Conservation (phyloP, 805 yeast genomes). For the Wickerhamomyces strasburgensis region DNA sequence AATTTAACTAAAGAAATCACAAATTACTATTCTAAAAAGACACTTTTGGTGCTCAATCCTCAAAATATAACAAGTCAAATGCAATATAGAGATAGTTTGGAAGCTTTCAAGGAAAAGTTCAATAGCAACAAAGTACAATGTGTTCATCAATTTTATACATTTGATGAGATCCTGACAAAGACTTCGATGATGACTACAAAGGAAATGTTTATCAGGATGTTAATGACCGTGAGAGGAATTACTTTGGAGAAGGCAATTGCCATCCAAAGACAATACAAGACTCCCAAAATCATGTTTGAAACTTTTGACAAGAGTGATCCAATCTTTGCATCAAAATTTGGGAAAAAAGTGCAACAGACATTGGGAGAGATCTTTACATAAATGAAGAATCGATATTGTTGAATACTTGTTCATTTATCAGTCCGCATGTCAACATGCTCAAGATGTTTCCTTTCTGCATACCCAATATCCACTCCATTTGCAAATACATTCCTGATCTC, state of each 20-base stretch:
- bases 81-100: constrained; percentile 41
- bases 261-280: constrained; percentile 65
- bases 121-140: constrained; percentile 32
- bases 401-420: no score
- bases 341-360: constrained; percentile 25
- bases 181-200: constrained; percentile 63
- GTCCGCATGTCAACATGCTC: not conserved
- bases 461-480: constrained; percentile 35
- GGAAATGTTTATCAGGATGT: constrained; percentile 70
- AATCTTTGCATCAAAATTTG: constrained; percentile 23
- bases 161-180: constrained; percentile 67
- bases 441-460: constrained; percentile 9
- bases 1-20: constrained; percentile 42
- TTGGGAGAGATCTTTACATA: constrained; percentile 14
- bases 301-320: constrained; percentile 33
- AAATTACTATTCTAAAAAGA: constrained; percentile 32
- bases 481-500: constrained; percentile 36
- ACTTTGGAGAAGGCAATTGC: constrained; percentile 80
- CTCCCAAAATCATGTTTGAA: constrained; percentile 58
- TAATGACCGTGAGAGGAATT: constrained; percentile 77
- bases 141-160: constrained; percentile 46
- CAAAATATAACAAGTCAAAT: constrained; percentile 42
- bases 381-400: no score
- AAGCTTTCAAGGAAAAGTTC: constrained; percentile 41
- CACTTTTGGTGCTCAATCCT: constrained; percentile 49